Evolutionary conservation across 83 land plant species (phyloP).

Genomic region (Larix sibirica): DNA sequence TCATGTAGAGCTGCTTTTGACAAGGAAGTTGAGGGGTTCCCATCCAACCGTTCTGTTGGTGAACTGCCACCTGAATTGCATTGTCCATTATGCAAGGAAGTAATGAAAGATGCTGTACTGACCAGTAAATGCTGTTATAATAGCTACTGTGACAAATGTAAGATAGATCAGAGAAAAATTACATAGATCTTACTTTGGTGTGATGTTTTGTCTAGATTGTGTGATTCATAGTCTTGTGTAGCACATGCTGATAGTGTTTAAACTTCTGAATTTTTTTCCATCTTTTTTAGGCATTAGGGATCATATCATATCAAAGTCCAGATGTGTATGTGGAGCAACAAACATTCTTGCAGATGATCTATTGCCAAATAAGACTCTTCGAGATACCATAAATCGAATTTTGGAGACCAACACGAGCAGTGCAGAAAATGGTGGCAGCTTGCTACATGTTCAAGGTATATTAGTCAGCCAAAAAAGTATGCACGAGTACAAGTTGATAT

Average conservation of each 20-base stretch:
- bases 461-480: background rate
- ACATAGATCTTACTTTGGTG: background rate
- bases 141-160: conserved; percentile 88
- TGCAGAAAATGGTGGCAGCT: conserved; percentile 83
- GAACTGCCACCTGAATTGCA: conserved; percentile 86
- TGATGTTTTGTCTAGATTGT: background rate
- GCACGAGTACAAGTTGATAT: background rate
- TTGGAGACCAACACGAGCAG: conserved; percentile 80
- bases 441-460: conserved; percentile 68
- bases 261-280: background rate
- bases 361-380: conserved; percentile 79
- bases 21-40: conserved; percentile 85
- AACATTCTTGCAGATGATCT: conserved; percentile 89
- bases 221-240: background rate
- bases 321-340: conserved; percentile 87
- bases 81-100: conserved; percentile 86
- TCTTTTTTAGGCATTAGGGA: conserved; percentile 75
- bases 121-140: conserved; percentile 91
- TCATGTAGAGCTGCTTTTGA: conserved; percentile 88
- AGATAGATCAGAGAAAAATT: background rate
- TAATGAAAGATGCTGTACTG: conserved; percentile 91
- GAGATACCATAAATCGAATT: conserved; percentile 73
- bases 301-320: conserved; percentile 66
- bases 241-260: conserved; percentile 13
- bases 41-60: conserved; percentile 51